Percentiles rank a stretch among this genome's conserved stretches.
Evolutionary conservation across 2,329 filamentous ascomycete species (phyloP).

Genomic region (Colletotrichum caudatum): DNA sequence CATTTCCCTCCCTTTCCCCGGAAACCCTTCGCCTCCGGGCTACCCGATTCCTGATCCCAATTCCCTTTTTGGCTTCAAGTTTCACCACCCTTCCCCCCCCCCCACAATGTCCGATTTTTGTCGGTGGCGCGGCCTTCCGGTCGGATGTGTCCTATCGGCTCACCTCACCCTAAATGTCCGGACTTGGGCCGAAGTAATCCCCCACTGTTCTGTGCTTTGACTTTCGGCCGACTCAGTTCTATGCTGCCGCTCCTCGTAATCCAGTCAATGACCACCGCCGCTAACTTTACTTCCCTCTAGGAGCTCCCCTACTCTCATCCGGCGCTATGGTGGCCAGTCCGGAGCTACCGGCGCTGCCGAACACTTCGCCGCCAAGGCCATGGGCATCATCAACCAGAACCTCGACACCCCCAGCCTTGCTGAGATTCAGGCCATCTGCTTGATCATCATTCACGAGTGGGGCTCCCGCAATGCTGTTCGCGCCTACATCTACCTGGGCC

Average conservation of each 20-base stretch:
- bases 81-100: constrained; percentile 43
- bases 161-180: constrained; percentile 30
- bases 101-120: constrained; percentile 42
- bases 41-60: constrained; percentile 31
- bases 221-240: constrained; percentile 26
- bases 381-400: constrained; percentile 68
- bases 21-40: too few relatives aligned
- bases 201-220: constrained; percentile 2
- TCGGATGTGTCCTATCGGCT: constrained; percentile 34
- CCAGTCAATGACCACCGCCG: background rate
- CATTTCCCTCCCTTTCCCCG: constrained; percentile 10
- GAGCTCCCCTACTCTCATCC: constrained; percentile 67
- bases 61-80: constrained; percentile 43
- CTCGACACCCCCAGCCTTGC: constrained; percentile 70
- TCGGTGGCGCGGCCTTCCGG: constrained; percentile 41
- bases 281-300: constrained; percentile 49
- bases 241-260: background rate
- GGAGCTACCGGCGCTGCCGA: constrained; percentile 66
- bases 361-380: constrained; percentile 69
- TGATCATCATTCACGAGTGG: constrained; percentile 73
- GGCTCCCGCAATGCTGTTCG: constrained; percentile 71
- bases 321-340: constrained; percentile 67
- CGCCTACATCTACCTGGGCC: constrained; percentile 72
- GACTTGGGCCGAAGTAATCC: constrained; percentile 30
- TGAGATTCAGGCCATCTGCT: constrained; percentile 71